These are phyloP conservation scores for Fistulifera pelliculosa DNA, from an alignment of 108 stramenopile species.

Conservation along the genomic window DNA sequence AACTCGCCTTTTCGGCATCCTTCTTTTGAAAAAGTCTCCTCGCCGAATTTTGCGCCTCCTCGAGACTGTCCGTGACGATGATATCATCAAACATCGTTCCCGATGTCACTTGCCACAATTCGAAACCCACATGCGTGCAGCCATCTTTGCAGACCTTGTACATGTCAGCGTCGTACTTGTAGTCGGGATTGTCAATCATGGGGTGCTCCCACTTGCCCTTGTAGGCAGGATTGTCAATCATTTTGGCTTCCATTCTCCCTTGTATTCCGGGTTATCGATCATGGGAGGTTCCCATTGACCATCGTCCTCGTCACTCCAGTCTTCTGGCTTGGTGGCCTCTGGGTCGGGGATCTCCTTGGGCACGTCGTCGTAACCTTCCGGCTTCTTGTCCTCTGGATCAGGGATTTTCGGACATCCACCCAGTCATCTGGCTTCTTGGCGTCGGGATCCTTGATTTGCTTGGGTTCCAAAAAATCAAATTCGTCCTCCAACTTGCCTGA, in stretches of 20 bases:
- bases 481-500: constrained; percentile 90
- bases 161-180: constrained; percentile 78
- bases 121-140: constrained; percentile 97
- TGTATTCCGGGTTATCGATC: constrained; percentile 97
- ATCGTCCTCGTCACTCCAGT: constrained; percentile 99
- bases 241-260: constrained; percentile 93
- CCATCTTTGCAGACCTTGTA: constrained; percentile 92
- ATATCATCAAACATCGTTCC: constrained; percentile 99
- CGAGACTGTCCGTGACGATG: constrained; percentile 93
- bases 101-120: constrained; percentile 97
- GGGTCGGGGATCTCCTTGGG: constrained; percentile 90
- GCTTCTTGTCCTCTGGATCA: constrained; percentile 95
- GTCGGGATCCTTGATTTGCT: constrained; percentile 95
- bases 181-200: constrained; percentile 94
- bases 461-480: constrained; percentile 86
- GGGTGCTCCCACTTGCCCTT: constrained; percentile 94
- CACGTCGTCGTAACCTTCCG: constrained; percentile 94
- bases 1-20: constrained; percentile 95
- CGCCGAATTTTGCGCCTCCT: constrained; percentile 92
- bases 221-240: constrained; percentile 96
- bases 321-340: constrained; percentile 90
- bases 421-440: constrained; percentile 93
- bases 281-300: constrained; percentile 96
- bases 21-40: constrained; percentile 98
- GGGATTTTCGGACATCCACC: constrained; percentile 92